phyloP scores from a whole-genome alignment of 352 stramenopile species.

The Phytophthora cajani region DNA sequence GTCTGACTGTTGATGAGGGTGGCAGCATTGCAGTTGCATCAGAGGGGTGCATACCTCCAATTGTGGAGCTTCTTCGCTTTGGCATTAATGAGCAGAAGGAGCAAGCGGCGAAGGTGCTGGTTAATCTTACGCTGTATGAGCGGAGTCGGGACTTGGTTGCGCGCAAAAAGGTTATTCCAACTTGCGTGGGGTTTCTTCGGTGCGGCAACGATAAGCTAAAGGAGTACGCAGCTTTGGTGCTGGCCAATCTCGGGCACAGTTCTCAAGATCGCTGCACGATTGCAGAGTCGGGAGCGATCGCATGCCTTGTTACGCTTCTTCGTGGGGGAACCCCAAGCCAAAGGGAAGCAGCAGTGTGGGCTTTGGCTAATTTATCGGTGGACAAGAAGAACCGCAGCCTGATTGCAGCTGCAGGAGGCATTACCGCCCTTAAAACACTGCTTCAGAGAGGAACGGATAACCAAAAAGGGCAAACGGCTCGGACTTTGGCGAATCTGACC shows the following conservation, averaged over 20 bases:
- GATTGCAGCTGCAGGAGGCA: not conserved
- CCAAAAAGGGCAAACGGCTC: no score
- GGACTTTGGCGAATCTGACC: no score
- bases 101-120: not conserved
- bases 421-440: not conserved
- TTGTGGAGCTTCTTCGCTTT: not conserved
- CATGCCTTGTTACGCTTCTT: not conserved
- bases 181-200: not conserved
- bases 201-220: not conserved
- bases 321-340: not conserved
- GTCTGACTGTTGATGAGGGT: not conserved
- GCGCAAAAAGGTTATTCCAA: not conserved
- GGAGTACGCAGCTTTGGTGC: not conserved
- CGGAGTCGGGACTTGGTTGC: not conserved
- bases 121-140: not conserved
- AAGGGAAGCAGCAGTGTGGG: not conserved
- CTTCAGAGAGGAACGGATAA: not conserved
- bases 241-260: not conserved
- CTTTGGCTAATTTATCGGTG: not conserved
- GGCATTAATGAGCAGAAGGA: slow-evolving; percentile 1
- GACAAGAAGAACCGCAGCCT: not conserved
- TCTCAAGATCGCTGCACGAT: not conserved
- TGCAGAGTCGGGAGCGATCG: slow-evolving; percentile 1
- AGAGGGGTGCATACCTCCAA: not conserved
- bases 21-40: not conserved